Percentiles rank a stretch among this genome's conserved stretches.
Evolutionary conservation across 805 yeast genomes (phyloP).

Genomic region (Schizosaccharomyces lindneri): DNA sequence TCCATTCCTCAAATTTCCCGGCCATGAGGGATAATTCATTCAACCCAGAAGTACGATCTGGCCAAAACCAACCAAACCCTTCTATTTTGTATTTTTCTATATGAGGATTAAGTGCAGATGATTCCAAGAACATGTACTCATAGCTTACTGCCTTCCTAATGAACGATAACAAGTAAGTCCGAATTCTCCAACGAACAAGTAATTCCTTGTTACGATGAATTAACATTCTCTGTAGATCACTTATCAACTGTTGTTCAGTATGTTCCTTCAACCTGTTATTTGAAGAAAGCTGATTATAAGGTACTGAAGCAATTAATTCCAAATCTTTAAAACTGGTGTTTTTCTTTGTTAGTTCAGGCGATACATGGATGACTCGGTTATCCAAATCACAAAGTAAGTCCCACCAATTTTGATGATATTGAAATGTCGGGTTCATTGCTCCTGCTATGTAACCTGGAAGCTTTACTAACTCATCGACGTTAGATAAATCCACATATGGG

Average conservation of each 20-base stretch:
- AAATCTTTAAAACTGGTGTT: too few species aligned
- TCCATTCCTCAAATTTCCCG: not conserved
- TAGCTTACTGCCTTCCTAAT: not conserved
- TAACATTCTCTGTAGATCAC: not conserved
- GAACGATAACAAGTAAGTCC: not conserved
- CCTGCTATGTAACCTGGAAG: slow-evolving; percentile 30
- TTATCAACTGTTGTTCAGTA: not conserved
- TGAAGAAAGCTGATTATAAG: too few species aligned
- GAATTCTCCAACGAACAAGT: not conserved
- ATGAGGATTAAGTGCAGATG: not conserved
- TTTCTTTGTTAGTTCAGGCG: not conserved
- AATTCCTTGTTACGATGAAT: not conserved
- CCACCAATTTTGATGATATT: slow-evolving; percentile 29
- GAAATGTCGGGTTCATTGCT: slow-evolving; percentile 35
- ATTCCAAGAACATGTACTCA: not conserved
- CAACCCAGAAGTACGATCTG: not conserved
- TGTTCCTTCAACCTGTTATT: not conserved
- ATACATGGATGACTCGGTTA: not conserved
- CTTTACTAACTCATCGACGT: slow-evolving; percentile 18
- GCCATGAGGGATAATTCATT: not conserved
- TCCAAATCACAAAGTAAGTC: slow-evolving; percentile 31
- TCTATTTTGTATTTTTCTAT: not conserved
- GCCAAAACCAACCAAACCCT: not conserved
- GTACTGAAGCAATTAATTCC: too few species aligned
- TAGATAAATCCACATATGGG: slow-evolving; percentile 32